Percentiles rank a stretch among this genome's conserved stretches.
Conservation (phyloP, 2,329 filamentous ascomycete genomes). For the Corinectria fuckeliana region DNA sequence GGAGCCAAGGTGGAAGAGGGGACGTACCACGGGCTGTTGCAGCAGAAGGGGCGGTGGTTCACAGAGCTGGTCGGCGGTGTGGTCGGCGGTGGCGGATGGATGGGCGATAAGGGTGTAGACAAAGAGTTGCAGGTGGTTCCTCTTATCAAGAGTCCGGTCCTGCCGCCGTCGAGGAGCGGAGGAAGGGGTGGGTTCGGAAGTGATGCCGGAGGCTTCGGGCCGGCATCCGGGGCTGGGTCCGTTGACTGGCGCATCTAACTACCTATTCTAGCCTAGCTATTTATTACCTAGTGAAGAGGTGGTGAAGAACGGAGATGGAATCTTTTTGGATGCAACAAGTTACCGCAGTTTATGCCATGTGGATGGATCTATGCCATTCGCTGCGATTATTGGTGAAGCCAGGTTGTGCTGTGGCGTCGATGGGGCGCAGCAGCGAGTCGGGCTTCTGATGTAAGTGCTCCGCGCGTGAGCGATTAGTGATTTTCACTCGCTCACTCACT, state of each 20-base stretch:
- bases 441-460: slow-evolving; percentile 22
- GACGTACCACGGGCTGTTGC: slow-evolving; percentile 65
- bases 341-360: neutral
- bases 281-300: too few relatives aligned
- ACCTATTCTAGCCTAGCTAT: too few relatives aligned
- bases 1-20: slow-evolving; percentile 72
- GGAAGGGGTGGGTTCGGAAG: neutral
- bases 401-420: slow-evolving; percentile 2
- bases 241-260: neutral
- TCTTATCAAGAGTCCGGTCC: neutral
- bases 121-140: neutral
- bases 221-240: neutral
- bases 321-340: neutral
- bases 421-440: too few relatives aligned
- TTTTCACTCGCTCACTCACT: neutral
- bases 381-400: too few relatives aligned
- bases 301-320: too few relatives aligned
- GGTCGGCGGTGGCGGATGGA: slow-evolving; percentile 43
- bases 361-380: too few relatives aligned
- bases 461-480: slow-evolving; percentile 24
- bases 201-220: neutral
- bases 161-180: neutral
- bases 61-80: slow-evolving; percentile 55
- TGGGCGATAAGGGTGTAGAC: neutral
- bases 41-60: slow-evolving; percentile 53